phyloP scores from a whole-genome alignment of 192 early-diverging fungal genomes.

The Geranomyces michiganensis region DNA sequence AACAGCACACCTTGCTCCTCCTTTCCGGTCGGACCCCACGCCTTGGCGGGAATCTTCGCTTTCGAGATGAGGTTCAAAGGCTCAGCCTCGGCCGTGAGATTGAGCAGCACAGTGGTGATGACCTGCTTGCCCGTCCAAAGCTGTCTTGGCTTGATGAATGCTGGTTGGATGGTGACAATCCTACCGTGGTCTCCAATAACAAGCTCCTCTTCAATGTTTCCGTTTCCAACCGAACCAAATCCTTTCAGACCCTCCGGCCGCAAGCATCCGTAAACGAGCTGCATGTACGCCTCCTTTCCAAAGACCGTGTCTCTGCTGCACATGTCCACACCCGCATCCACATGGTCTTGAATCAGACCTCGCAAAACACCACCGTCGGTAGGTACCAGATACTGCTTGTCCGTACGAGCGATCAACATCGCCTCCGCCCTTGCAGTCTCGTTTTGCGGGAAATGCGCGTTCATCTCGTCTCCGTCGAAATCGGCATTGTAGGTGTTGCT shows the following conservation, averaged over 20 bases:
- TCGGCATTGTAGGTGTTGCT: slow-evolving; percentile 72
- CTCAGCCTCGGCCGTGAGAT: slow-evolving; percentile 73
- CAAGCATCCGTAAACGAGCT: slow-evolving; percentile 87
- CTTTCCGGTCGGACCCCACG: slow-evolving; percentile 77
- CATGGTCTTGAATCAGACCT: slow-evolving; percentile 98
- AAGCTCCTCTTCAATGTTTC: slow-evolving; percentile 60
- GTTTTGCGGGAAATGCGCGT: slow-evolving; percentile 99
- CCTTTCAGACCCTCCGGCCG: slow-evolving; percentile 73
- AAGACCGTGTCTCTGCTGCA: slow-evolving; percentile 86
- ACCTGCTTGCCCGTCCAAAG: slow-evolving; percentile 99
- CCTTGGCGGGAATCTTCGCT: slow-evolving; percentile 80
- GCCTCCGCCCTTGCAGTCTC: slow-evolving; percentile 96
- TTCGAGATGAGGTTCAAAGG: slow-evolving; percentile 89
- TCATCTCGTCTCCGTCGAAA: slow-evolving; percentile 99
- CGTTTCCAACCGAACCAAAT: slow-evolving; percentile 48
- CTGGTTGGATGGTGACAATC: slow-evolving; percentile 84
- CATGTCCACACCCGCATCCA: slow-evolving; percentile 96
- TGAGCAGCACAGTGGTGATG: slow-evolving; percentile 80
- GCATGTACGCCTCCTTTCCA: slow-evolving; percentile 86
- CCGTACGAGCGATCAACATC: slow-evolving; percentile 91
- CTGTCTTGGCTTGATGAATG: slow-evolving; percentile 80
- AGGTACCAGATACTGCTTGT: slow-evolving; percentile 95
- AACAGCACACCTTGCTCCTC: slow-evolving; percentile 88
- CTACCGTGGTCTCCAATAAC: slow-evolving; percentile 65
- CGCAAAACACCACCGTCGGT: slow-evolving; percentile 96